Base-by-base conservation (phyloP, 176 grass and related monocot species). In the Leersia perrieri region DNA sequence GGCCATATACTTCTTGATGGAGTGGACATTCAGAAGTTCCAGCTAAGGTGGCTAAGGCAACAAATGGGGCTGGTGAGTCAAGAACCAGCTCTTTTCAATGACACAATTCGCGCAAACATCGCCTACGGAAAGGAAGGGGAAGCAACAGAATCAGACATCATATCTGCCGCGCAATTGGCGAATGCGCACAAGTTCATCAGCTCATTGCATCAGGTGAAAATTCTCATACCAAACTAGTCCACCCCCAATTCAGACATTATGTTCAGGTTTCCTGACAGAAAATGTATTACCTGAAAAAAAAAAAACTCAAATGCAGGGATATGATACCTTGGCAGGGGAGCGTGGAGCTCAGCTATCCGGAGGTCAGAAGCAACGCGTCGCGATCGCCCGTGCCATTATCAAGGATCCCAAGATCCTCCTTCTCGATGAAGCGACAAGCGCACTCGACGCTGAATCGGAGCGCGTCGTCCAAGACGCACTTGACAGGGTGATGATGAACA, bases 1-100 rank as follows among this genome's bases (percentile, higher is more conserved):
- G 91, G 91, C 36, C 67, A 84, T 6, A 90, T 94, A 79, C 76
- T 88, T 33, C 61, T 94, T 18, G 91, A 94, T 80, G 88, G 91
- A 25, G 80, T 85, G 28, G 85, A 91, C 55, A 94, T 89, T 53
- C 65, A 73, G 26, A 91, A 84, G 32, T 79, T 94, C 14, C 86
- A 94, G 64, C 51, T 94, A 7, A 89, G 84, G 30, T 94, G 92
- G 92, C 74, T 91, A 22, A 94, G 92, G 73, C 83, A 87, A 55
- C 89, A 94, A 70, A 91, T 94, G 83, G 92, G 92, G 3, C 68
- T 94, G 20, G 92, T 94, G 33, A 89, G 86, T 20, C 92, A 94
- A 80, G 92, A 94, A 31, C 92, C 92, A 57, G 25, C 87, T 1
- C 64, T 94, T 18, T 91, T 94, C 68, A 89, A 94, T 8, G 87